Evolutionary conservation across 768 basidiomycete genomes (phyloP), one percentile per base, ranked within the genome.

Genomic region (Piloderma croceum): DNA sequence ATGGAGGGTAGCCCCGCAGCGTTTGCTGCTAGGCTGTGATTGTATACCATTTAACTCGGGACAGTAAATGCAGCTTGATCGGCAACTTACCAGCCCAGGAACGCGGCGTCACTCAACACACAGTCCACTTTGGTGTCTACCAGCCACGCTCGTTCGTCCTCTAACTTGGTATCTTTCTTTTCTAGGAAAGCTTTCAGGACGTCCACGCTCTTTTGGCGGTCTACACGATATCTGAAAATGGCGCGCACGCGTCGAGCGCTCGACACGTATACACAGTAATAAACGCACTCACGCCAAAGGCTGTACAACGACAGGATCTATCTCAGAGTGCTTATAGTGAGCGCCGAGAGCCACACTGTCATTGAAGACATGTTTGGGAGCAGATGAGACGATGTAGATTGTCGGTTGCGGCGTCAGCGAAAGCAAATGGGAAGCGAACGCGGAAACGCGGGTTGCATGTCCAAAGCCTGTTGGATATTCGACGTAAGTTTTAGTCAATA

Each of bases 401-500:
- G 53, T 62, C 13, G 79, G 77, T 31, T 58, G 60, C 5, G 61
- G 57, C 5, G 58, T 46, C 11, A 79, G 63, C 38, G 59, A 64
- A 17, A 82, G 64, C 13, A 90, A 67, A 47, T 79, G 74, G 34
- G 67, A 60, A 3, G 81, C 69, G 46, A 88, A 77, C 1, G 86
- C 86, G 12, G 83, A 83, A 12, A 88, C 86, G 25, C 86, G 76
- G 3, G 86, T 90, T 7, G 85, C 86, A 54, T 89, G 86, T n/a
- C 85, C 82, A 41, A 82, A 87, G n/a, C 82, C 81, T 83, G 47
- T n/a, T 18, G 36, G 17, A 18, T 17, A n/a, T 12, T 22, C 11
- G 25, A 29, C 15, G 21, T 23, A 10, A 21, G 9, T 33, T 20
- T 38, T 25, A 24, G 5, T 29, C 27, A 29, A 29, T 29, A 15